Percentiles rank a stretch among this genome's conserved stretches.
These are phyloP conservation scores for Ogataea populi-albae DNA, from an alignment of 805 yeast genomes.

Conservation along the genomic window DNA sequence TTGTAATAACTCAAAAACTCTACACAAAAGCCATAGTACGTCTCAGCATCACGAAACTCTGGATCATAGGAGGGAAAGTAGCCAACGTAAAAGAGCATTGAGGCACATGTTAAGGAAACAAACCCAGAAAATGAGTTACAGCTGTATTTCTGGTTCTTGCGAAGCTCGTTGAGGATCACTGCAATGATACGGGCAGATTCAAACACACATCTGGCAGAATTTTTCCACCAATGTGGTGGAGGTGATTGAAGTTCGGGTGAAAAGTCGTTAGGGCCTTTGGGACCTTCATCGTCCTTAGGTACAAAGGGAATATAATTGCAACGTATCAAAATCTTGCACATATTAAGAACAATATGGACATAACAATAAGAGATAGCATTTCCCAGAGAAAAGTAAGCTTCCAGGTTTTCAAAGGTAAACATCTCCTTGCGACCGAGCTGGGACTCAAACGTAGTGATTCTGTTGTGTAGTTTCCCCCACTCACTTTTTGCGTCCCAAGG, in stretches of 20 bases:
- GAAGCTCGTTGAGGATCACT: constrained; percentile 7
- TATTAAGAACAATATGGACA: constrained; percentile 9
- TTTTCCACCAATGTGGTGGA: constrained; percentile 16
- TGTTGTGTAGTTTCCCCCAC: constrained; percentile 9
- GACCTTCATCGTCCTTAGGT: constrained; percentile 14
- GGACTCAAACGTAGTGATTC: constrained; percentile 8
- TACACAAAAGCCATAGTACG: constrained; percentile 10
- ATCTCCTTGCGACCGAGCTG: constrained; percentile 14
- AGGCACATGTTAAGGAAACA: constrained; percentile 14
- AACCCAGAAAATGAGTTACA: constrained; percentile 17
- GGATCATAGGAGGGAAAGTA: constrained; percentile 18
- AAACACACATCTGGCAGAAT: constrained; percentile 12
- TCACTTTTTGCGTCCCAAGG: constrained; percentile 16
- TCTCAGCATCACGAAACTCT: constrained; percentile 8
- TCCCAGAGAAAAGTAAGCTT: constrained; percentile 13
- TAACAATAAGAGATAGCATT: constrained; percentile 14
- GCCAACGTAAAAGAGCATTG: constrained; percentile 12
- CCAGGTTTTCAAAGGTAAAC: constrained; percentile 8
- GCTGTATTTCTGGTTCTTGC: constrained; percentile 4
- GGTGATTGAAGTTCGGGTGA: constrained; percentile 9
- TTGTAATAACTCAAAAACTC: constrained; percentile 12
- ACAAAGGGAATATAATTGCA: constrained; percentile 18
- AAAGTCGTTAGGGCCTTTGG: constrained; percentile 14
- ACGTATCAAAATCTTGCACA: constrained; percentile 11
- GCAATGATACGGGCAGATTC: constrained; percentile 9